A percentile compares a stretch with the other conserved stretches of the same genome.
Conservation (phyloP, 2,329 filamentous ascomycete species). For the Aspergillus fischeri region DNA sequence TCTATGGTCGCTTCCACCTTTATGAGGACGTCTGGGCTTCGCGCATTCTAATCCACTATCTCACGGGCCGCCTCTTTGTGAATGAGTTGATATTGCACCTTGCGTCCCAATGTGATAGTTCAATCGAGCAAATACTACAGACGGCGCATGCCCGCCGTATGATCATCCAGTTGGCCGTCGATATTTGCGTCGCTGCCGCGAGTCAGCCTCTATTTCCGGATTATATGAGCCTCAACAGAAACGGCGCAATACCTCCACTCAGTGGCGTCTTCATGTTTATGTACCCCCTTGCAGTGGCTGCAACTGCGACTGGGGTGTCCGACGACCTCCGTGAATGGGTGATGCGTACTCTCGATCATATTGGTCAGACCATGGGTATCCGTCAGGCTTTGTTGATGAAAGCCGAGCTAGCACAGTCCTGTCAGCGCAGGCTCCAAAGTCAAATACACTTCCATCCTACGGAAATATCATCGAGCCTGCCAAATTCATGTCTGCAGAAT, state of each 20-base stretch:
- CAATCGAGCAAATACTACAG: constrained; percentile 5
- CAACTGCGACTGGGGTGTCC: constrained; percentile 15
- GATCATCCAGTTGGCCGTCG: constrained; percentile 14
- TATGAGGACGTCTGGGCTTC: constrained; percentile 20
- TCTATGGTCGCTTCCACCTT: constrained; percentile 18
- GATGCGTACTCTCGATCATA: constrained; percentile 14
- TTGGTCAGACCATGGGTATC: constrained; percentile 20
- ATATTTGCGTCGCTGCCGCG: constrained; percentile 19
- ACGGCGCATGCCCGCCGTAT: constrained; percentile 14
- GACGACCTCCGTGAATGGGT: constrained; percentile 21
- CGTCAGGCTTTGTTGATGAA: constrained; percentile 10
- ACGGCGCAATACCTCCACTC: constrained; percentile 9
- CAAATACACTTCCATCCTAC: too few relatives aligned
- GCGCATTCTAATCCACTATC: constrained; percentile 19
- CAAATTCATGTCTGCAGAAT: too few relatives aligned
- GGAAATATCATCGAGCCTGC: too few relatives aligned
- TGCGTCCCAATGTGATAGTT: neutral
- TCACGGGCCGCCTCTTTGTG: constrained; percentile 17
- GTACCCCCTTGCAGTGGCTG: constrained; percentile 19
- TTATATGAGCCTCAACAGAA: neutral
- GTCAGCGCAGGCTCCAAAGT: too few relatives aligned
- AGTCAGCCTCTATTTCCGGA: constrained; percentile 13
- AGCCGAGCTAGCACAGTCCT: too few relatives aligned
- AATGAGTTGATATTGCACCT: constrained; percentile 20
- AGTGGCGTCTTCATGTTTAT: constrained; percentile 22